Evolutionary conservation across 2,329 filamentous ascomycete genomes (phyloP), one percentile per base, ranked within the genome.

Genomic region (Calonectria ilicicola): DNA sequence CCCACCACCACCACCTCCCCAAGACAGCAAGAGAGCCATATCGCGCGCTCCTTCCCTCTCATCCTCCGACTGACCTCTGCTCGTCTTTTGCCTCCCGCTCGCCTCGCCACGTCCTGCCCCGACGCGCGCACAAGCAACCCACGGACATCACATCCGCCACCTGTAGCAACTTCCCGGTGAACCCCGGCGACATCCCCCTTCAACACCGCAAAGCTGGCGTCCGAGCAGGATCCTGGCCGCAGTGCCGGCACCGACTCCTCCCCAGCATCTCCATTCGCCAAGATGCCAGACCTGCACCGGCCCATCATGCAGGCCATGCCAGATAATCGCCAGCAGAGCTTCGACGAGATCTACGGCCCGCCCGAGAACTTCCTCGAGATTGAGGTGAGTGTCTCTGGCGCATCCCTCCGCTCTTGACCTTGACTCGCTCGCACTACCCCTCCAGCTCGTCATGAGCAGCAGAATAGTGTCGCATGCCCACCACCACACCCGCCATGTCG

Each of bases 341-440:
- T 98, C 83, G 97, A 99, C 86, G 97, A 99, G 89, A 98, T 98
- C 84, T 99, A 99, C 85, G 97, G 96, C 17, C 95, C 96, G 60
- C 97, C 97, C 7, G 97, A 99, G 89, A 99, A 99, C 88, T 98
- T 98, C 83, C 91, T 99, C 67, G 97, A 99, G 88, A 98, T 99
- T 76, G 97, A 99, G 89, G 96, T 97, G 70, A 75, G 80, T 68
- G 84, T 46, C 53, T 56, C 44, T 42, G 44, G 56, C 62, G 38
- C 23, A 23, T 65, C 46, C 17, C 42, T 9, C 42, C 19, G n/a
- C 23, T 44, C 53, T 44, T 62, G 46, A 60, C 40, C 53, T 44
- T 62, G 46, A 60, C 40, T 23, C 35, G 26, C 42, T 23, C 35
- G 26, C 42, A 62, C 65, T 62, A 60, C 40, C 12, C 19, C 26